phyloP scores from a whole-genome alignment of 306 rosid species.

The Crotalaria pallida region DNA sequence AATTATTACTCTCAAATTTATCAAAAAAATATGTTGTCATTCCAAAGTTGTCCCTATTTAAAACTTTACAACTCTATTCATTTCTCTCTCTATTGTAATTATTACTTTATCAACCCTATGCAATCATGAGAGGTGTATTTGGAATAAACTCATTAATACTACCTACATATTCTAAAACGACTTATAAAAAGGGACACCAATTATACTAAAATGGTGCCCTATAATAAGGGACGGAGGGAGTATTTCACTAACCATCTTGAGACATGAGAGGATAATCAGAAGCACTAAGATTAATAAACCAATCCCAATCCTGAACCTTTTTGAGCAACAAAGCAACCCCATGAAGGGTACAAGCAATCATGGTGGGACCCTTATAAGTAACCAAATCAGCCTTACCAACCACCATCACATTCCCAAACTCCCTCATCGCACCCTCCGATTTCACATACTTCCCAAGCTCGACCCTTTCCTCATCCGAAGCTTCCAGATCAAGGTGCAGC shows the following conservation, averaged over 20 bases:
- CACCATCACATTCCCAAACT: slow-evolving; percentile 76
- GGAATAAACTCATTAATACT: too few relatives aligned
- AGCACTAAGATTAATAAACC: slow-evolving; percentile 86
- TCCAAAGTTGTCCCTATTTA: too few relatives aligned
- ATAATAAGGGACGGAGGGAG: too few relatives aligned
- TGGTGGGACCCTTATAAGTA: slow-evolving; percentile 74
- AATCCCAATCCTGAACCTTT: slow-evolving; percentile 66
- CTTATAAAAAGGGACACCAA: too few relatives aligned
- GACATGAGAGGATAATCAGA: slow-evolving; percentile 91
- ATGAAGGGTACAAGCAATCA: slow-evolving; percentile 72
- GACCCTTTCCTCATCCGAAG: slow-evolving; percentile 68
- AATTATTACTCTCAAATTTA: too few relatives aligned
- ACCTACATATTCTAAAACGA: too few relatives aligned
- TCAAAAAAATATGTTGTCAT: too few relatives aligned
- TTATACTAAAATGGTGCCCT: too few relatives aligned
- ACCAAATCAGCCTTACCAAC: slow-evolving; percentile 73
- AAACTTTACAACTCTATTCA: too few relatives aligned
- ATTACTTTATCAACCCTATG: too few relatives aligned
- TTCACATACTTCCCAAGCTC: slow-evolving; percentile 66
- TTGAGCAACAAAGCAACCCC: slow-evolving; percentile 67
- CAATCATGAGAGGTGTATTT: too few relatives aligned
- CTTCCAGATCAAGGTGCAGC: slow-evolving; percentile 83
- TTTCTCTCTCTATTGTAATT: too few relatives aligned
- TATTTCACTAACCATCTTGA: slow-evolving; percentile 75
- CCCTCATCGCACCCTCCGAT: slow-evolving; percentile 36